Evolutionary conservation across 352 stramenopile genomes (phyloP).

Genomic region (Phytopythium montanum): DNA sequence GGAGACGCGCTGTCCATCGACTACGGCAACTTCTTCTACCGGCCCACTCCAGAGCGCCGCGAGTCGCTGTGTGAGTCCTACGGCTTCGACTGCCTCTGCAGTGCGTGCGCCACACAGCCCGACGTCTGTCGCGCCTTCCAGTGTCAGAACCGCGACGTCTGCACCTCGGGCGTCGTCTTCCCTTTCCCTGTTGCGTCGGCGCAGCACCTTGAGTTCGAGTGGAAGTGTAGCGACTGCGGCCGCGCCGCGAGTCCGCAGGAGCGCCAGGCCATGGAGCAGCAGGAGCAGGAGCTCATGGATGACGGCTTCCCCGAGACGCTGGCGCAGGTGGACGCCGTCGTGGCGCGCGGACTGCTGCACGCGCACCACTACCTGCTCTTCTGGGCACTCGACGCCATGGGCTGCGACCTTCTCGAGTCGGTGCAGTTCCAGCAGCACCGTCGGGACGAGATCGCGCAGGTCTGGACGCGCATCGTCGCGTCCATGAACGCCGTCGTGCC

Average conservation of each 20-base stretch:
- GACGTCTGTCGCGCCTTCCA: slow-evolving; percentile 57
- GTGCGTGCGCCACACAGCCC: slow-evolving; percentile 40
- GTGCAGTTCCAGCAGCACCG: slow-evolving; percentile 35
- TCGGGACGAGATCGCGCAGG: slow-evolving; percentile 32
- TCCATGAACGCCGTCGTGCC: slow-evolving; percentile 72
- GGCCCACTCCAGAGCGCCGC: slow-evolving; percentile 52
- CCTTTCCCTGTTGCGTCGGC: slow-evolving; percentile 40
- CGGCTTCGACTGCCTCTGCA: slow-evolving; percentile 61
- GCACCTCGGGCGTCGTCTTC: slow-evolving; percentile 38
- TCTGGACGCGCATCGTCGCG: slow-evolving; percentile 66
- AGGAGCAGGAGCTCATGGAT: slow-evolving; percentile 52
- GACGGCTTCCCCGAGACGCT: slow-evolving; percentile 61
- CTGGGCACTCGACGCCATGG: slow-evolving; percentile 69
- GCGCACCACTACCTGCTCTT: slow-evolving; percentile 73
- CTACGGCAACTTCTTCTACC: slow-evolving; percentile 80
- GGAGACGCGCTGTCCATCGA: slow-evolving; percentile 72
- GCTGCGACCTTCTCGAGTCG: slow-evolving; percentile 44
- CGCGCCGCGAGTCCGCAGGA: slow-evolving; percentile 29
- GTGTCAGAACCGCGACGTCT: slow-evolving; percentile 26
- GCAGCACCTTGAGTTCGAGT: slow-evolving; percentile 40
- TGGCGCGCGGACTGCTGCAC: slow-evolving; percentile 49
- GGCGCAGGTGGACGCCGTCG: slow-evolving; percentile 44
- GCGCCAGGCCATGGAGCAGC: slow-evolving; percentile 27
- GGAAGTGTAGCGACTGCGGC: slow-evolving; percentile 45
- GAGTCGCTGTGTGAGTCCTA: slow-evolving; percentile 57